Percentiles rank a stretch among this genome's conserved stretches.
phyloP scores from a whole-genome alignment of 148 eudicot species.

The Chenopodium suecicum region DNA sequence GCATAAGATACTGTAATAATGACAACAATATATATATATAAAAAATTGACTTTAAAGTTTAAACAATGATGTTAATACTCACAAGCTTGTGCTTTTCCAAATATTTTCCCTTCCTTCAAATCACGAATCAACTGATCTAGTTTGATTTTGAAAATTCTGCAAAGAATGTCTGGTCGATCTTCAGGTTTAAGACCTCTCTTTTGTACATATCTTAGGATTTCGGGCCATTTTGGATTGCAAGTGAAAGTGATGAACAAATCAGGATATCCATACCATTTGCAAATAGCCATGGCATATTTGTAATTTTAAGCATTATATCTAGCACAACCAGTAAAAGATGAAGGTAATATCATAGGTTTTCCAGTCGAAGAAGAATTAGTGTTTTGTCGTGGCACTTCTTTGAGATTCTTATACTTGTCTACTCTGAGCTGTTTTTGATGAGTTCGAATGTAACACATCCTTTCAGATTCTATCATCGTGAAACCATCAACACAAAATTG shows the following conservation, averaged over 20 bases:
- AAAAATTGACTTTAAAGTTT: too few relatives aligned
- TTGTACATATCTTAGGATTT: too few relatives aligned
- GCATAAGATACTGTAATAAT: too few relatives aligned
- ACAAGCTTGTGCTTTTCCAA: neutral
- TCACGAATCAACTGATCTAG: neutral
- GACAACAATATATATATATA: too few relatives aligned
- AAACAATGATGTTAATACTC: neutral
- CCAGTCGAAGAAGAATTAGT: neutral
- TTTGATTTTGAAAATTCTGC: neutral
- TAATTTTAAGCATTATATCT: neutral
- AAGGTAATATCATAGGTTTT: too few relatives aligned
- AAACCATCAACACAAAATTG: neutral
- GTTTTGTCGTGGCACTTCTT: neutral
- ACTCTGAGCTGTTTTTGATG: neutral
- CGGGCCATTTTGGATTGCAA: too few relatives aligned
- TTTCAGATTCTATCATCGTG: neutral
- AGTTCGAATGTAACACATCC: neutral
- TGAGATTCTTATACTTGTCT: neutral
- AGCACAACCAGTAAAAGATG: neutral
- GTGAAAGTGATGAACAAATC: too few relatives aligned
- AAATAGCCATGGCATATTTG: conserved; percentile 2
- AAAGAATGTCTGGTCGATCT: too few relatives aligned
- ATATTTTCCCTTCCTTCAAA: neutral
- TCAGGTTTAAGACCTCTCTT: too few relatives aligned
- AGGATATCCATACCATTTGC: neutral